Evolutionary conservation across 2,329 filamentous ascomycete genomes (phyloP).

Genomic region (Colletotrichum liriopes): DNA sequence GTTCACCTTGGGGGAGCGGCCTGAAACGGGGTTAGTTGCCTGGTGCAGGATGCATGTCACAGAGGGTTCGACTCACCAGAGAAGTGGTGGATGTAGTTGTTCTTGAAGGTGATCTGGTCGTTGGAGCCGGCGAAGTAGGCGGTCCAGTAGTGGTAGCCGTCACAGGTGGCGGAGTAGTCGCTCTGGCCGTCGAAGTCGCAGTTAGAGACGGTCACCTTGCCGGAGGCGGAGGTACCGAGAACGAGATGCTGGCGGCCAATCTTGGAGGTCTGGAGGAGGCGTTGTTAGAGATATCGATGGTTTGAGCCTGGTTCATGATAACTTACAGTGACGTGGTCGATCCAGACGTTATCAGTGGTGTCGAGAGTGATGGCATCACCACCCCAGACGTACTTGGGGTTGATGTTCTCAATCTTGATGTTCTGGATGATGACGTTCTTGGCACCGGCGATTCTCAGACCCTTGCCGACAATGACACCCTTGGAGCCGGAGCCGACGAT

Average conservation of each 20-base stretch:
- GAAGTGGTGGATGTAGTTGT: constrained; percentile 74
- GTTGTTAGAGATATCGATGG: not conserved
- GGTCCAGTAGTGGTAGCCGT: constrained; percentile 73
- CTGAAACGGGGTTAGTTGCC: not conserved
- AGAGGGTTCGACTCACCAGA: constrained; percentile 50
- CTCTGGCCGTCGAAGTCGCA: constrained; percentile 70
- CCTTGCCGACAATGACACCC: constrained; percentile 72
- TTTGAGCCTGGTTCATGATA: not conserved
- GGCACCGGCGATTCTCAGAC: constrained; percentile 63
- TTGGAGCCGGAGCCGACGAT: constrained; percentile 67
- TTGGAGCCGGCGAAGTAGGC: constrained; percentile 70
- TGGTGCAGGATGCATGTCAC: too few relatives aligned
- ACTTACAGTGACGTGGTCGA: constrained; percentile 64
- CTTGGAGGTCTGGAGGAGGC: constrained; percentile 59
- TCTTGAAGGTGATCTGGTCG: constrained; percentile 72
- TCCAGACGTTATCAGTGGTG: constrained; percentile 63
- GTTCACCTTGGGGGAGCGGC: constrained; percentile 71
- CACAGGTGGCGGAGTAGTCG: constrained; percentile 70
- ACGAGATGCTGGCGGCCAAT: constrained; percentile 75
- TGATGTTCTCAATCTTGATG: constrained; percentile 51
- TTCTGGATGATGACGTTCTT: constrained; percentile 72
- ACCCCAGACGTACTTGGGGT: constrained; percentile 73
- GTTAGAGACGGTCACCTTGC: constrained; percentile 73
- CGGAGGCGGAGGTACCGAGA: constrained; percentile 66
- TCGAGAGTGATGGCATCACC: constrained; percentile 71